A percentile compares a stretch with the other conserved stretches of the same genome.
Conservation (phyloP, 768 basidiomycete species). For the Bullera alba region DNA sequence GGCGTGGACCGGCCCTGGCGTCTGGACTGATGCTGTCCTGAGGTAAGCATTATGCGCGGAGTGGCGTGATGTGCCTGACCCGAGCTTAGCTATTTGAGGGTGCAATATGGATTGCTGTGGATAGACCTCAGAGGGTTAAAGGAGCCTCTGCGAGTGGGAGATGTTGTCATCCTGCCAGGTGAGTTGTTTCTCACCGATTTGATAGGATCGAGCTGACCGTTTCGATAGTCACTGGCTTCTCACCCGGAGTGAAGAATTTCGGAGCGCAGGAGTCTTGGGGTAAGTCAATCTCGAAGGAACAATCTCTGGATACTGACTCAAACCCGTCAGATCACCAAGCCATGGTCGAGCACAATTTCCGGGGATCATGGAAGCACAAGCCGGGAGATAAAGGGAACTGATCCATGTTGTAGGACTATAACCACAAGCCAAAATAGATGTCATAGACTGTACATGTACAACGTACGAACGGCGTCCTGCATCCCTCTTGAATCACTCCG, state of each 20-base stretch:
- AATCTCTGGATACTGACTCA: slow-evolving; percentile 1
- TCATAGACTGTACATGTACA: neutral
- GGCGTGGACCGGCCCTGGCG: slow-evolving; percentile 49
- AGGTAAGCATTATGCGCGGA: slow-evolving; percentile 18
- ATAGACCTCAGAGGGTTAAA: slow-evolving; percentile 38
- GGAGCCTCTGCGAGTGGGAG: slow-evolving; percentile 43
- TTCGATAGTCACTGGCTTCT: slow-evolving; percentile 40
- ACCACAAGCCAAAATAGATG: no score
- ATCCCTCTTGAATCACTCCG: no score
- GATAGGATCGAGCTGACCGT: neutral
- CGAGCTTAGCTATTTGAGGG: slow-evolving; percentile 35
- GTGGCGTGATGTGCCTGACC: neutral
- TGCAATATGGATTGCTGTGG: slow-evolving; percentile 47
- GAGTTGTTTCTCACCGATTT: slow-evolving; percentile 1
- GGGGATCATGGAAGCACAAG: slow-evolving; percentile 40
- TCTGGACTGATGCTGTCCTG: slow-evolving; percentile 47
- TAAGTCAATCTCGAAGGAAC: slow-evolving; percentile 13
- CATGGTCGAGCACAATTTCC: slow-evolving; percentile 43
- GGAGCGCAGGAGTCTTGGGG: slow-evolving; percentile 23
- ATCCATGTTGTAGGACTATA: no score
- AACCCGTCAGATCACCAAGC: slow-evolving; percentile 28
- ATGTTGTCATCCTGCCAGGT: slow-evolving; percentile 47
- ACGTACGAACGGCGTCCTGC: neutral
- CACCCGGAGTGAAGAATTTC: slow-evolving; percentile 43
- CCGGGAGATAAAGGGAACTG: no score